Percentiles rank a stretch among this genome's conserved stretches.
phyloP scores from a whole-genome alignment of 495 filamentous ascomycete genomes.

The Penicillium silybi region DNA sequence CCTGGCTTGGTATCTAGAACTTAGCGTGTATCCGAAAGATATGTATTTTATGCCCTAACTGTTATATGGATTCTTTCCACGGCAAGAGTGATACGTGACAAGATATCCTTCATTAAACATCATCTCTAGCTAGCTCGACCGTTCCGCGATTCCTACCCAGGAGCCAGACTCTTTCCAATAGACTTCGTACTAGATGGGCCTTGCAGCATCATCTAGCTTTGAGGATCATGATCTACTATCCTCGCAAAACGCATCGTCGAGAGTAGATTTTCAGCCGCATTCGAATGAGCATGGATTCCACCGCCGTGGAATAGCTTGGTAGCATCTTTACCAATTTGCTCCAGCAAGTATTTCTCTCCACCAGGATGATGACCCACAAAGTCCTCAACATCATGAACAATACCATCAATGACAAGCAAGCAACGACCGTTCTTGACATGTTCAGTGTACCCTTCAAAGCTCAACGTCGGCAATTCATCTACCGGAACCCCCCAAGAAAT shows the following conservation, averaged over 20 bases:
- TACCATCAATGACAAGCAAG: constrained; percentile 78
- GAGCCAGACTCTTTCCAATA: no score
- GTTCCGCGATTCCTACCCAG: no score
- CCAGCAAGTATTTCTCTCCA: constrained; percentile 82
- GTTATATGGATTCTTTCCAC: no score
- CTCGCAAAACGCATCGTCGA: neutral
- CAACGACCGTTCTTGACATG: constrained; percentile 79
- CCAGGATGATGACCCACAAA: constrained; percentile 95
- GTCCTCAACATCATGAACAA: constrained; percentile 84
- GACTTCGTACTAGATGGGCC: no score
- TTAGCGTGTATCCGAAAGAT: neutral
- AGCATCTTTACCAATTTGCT: constrained; percentile 85
- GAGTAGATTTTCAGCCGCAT: constrained; percentile 55
- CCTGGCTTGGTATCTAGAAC: neutral
- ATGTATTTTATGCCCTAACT: neutral
- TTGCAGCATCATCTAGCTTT: neutral
- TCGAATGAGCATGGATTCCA: constrained; percentile 82
- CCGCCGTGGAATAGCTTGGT: constrained; percentile 97
- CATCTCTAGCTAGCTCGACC: neutral
- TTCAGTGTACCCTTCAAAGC: constrained; percentile 82
- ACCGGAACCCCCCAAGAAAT: constrained; percentile 71
- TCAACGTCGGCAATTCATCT: constrained; percentile 45
- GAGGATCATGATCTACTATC: neutral
- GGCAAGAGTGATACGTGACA: neutral
- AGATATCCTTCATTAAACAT: neutral